phyloP scores from a whole-genome alignment of 1,284 basidiomycete genomes.

The Ceratobasidium sp. region DNA sequence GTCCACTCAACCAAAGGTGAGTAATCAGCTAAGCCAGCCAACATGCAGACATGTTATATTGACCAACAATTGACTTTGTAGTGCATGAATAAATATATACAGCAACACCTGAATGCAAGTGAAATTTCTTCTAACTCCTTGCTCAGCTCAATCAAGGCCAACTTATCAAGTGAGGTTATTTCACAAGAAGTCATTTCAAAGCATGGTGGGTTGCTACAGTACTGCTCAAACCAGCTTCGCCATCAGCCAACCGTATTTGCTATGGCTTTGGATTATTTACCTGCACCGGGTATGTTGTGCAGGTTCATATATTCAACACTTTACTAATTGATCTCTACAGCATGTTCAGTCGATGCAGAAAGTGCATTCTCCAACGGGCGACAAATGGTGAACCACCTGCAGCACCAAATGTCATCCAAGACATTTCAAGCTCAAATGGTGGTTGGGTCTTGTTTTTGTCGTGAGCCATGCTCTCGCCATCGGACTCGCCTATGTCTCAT shows the following conservation, averaged over 20 bases:
- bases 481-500: too few species aligned
- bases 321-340: background rate
- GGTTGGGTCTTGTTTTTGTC: background rate
- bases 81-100: too few species aligned
- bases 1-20: too few species aligned
- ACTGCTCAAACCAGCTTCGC: background rate
- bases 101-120: too few species aligned
- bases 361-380: background rate
- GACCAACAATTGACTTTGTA: too few species aligned
- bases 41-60: too few species aligned
- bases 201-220: background rate
- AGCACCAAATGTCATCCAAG: background rate
- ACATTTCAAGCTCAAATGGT: background rate
- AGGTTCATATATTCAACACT: background rate
- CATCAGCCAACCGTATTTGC: background rate
- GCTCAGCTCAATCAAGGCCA: background rate
- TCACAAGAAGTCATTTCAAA: background rate
- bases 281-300: background rate
- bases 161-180: background rate
- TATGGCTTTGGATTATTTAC: slow-evolving; percentile 3
- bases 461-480: too few species aligned
- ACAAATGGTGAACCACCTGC: background rate
- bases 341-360: background rate
- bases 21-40: too few species aligned
- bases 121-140: too few species aligned